Evolutionary conservation across 2,329 filamentous ascomycete species (phyloP), one percentile per base, ranked within the genome.

Genomic region (Nothomitra cinnamomea): DNA sequence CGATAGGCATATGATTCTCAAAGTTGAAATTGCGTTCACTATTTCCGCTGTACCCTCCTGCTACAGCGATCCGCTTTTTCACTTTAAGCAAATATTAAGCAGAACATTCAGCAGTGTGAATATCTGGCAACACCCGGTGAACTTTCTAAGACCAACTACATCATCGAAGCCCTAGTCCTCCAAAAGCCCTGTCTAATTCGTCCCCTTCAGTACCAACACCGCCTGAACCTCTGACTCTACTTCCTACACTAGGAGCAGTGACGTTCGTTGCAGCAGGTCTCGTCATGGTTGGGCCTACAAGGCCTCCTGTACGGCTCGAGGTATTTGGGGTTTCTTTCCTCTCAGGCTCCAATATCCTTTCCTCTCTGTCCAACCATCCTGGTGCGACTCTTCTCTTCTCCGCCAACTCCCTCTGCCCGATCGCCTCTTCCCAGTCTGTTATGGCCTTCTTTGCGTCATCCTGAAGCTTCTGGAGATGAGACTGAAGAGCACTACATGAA

Each of bases 351-450:
- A 90, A 65, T 49, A 90, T 68, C 53, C 79, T 71, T 51, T 78
- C 76, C 54, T 86, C 81, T 60, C 83, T 84, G 61, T 90, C 85
- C 60, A 90, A 68, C 83, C 85, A 92, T 0, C 86, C 85, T 0
- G 85, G 86, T 10, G 86, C 86, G 17, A 88, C 76, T 53, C 84
- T 72, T 59, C 87, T 73, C 74, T 88, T 90, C 76, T 89, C 85
- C 3, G 82, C 83, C 57, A 89, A 69, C 57, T 89, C 85, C 55
- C 81, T 72, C 40, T 75, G 77, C 55, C 66, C 69, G 55, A 85
- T 78, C 2, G 68, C 73, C 56, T 82, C 78, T 60, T 92, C 82
- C 70, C 92, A 86, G 19, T 77, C 77, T 52, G 72, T 69, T 53
- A 95, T 72, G 53, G 82, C 78, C 36, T 72, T 70, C 57, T 83